Base-by-base conservation (phyloP, 768 basidiomycete species). In the Trametes maxima region DNA sequence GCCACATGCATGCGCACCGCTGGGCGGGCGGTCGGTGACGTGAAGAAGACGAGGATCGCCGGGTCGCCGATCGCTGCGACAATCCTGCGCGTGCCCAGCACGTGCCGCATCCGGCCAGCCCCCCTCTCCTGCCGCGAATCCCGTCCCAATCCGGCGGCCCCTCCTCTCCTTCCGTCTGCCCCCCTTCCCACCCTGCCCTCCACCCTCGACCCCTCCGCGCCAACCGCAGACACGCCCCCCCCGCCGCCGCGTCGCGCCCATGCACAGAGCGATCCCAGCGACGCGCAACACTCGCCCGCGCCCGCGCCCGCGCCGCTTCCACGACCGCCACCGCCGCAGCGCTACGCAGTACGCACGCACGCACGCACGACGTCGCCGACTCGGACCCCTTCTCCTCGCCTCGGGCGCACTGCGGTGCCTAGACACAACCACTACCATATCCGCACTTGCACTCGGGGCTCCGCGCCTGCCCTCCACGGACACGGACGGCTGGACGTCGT, bases 401-500 rank as follows among this genome's bases (percentile, higher is more conserved):
- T 57, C 56, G 55, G 55, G 40, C 56, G 56, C 47, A 24, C 56
- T 57, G 56, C 56, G 56, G 56, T 49, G 56, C 56, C 56, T 57
- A 42, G 25, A 36, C n/a, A 43, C 24, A 24, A 45, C n/a, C n/a
- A n/a, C n/a, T n/a, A n/a, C n/a, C n/a, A n/a, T n/a, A n/a, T n/a
- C n/a, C n/a, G n/a, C n/a, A n/a, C n/a, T n/a, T n/a, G n/a, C n/a
- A n/a, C n/a, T n/a, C n/a, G n/a, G n/a, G n/a, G n/a, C n/a, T n/a
- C n/a, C n/a, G n/a, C n/a, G n/a, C n/a, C n/a, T n/a, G n/a, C n/a
- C n/a, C n/a, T 13, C 14, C 14, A 42, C n/a, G 40, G 40, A n/a
- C n/a, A n/a, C n/a, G n/a, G n/a, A n/a, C n/a, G n/a, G n/a, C n/a
- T n/a, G n/a, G n/a, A n/a, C n/a, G n/a, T n/a, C n/a, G n/a, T n/a